Conservation (phyloP, 331 rosid species). For the Cydonia oblonga region DNA sequence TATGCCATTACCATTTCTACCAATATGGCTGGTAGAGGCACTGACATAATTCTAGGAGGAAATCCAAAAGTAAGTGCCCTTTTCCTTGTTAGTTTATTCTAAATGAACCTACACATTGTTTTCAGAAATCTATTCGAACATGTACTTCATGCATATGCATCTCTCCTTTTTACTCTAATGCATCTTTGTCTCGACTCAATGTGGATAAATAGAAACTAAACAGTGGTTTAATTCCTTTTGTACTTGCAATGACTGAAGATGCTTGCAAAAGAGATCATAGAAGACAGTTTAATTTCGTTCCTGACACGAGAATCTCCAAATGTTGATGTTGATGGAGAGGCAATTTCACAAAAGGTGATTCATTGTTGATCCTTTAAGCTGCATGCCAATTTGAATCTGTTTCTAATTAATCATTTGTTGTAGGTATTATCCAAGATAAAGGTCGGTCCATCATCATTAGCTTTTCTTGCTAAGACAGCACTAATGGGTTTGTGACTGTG, state of each 20-base stretch:
- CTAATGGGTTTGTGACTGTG: constrained; percentile 62
- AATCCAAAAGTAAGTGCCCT: constrained; percentile 75
- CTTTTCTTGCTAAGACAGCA: constrained; percentile 76
- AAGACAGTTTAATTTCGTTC: constrained; percentile 67
- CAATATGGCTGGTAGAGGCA: constrained; percentile 99
- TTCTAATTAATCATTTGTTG: constrained; percentile 25
- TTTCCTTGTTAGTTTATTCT: constrained; percentile 7
- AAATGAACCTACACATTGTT: not conserved
- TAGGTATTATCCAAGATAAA: constrained; percentile 78
- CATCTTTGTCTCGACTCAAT: constrained; percentile 8
- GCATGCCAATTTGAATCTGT: not conserved
- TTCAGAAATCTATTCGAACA: not conserved
- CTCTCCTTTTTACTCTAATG: constrained; percentile 1
- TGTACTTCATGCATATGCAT: constrained; percentile 10
- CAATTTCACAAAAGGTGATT: constrained; percentile 56
- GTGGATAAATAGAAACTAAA: constrained; percentile 11
- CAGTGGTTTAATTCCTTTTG: constrained; percentile 5
- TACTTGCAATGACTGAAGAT: constrained; percentile 39
- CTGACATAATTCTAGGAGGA: constrained; percentile 97
- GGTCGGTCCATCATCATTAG: constrained; percentile 81
- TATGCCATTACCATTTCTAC: constrained; percentile 92
- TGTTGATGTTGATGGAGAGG: constrained; percentile 45
- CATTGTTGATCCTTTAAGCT: not conserved
- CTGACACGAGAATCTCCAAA: constrained; percentile 60
- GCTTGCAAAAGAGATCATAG: constrained; percentile 88